Conservation (phyloP, 768 basidiomycete species). For the Amanita muscaria region DNA sequence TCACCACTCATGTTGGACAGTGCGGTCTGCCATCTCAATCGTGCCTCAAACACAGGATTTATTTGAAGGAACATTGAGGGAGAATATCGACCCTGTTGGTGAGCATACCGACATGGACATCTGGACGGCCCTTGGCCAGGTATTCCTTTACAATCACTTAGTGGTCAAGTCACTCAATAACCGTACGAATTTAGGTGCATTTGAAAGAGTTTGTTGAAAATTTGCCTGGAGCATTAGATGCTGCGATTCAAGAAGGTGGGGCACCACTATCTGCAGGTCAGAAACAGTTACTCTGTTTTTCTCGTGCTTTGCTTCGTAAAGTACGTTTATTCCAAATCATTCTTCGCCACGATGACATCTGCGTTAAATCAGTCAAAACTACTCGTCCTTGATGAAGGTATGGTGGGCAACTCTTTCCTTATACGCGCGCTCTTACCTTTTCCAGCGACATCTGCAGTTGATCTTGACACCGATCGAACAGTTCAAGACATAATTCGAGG, state of each 20-base stretch:
- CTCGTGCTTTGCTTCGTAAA: slow-evolving; percentile 74
- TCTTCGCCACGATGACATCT: neutral
- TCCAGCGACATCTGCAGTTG: slow-evolving; percentile 80
- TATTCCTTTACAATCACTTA: slow-evolving; percentile 9
- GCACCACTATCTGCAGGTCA: slow-evolving; percentile 81
- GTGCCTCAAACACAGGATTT: slow-evolving; percentile 75
- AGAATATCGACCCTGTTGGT: slow-evolving; percentile 86
- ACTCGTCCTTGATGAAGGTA: slow-evolving; percentile 89
- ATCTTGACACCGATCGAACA: slow-evolving; percentile 81
- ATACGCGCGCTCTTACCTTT: slow-evolving; percentile 7
- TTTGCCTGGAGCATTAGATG: slow-evolving; percentile 61
- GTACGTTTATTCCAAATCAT: slow-evolving; percentile 21
- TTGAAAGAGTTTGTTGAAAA: slow-evolving; percentile 61
- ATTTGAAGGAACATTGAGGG: slow-evolving; percentile 66
- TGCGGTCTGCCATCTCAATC: slow-evolving; percentile 74
- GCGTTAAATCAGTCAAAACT: slow-evolving; percentile 54
- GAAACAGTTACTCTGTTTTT: slow-evolving; percentile 82
- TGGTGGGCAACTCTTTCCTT: slow-evolving; percentile 2
- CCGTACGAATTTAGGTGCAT: slow-evolving; percentile 57
- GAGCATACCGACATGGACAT: slow-evolving; percentile 70
- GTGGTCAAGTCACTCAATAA: neutral
- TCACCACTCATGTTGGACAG: slow-evolving; percentile 23
- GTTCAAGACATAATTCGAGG: slow-evolving; percentile 86
- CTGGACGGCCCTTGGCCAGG: slow-evolving; percentile 79
- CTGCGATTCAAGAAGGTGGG: slow-evolving; percentile 69